Evolutionary conservation across 192 early-diverging fungal species (phyloP).

Genomic region (Chytriomyces hyalinus): DNA sequence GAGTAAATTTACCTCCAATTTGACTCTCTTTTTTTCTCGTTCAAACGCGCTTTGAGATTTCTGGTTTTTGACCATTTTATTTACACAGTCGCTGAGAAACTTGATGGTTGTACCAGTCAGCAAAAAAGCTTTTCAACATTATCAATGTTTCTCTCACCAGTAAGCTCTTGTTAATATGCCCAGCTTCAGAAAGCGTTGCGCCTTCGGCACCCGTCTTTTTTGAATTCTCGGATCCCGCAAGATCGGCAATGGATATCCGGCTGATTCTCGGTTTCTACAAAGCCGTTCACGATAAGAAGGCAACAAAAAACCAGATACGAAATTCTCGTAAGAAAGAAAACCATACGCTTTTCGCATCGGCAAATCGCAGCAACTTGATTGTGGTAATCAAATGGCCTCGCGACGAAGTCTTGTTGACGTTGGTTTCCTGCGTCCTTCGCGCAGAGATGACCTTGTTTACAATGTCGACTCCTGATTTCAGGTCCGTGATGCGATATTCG

Average conservation of each 20-base stretch:
- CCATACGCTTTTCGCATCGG: background rate
- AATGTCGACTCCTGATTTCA: slow-evolving; percentile 13
- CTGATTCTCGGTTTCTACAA: slow-evolving; percentile 18
- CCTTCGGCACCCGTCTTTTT: slow-evolving; percentile 27
- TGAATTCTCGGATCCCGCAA: slow-evolving; percentile 30
- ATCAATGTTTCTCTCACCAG: background rate
- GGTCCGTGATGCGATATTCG: slow-evolving; percentile 6
- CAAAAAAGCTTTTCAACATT: too few relatives aligned
- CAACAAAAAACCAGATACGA: background rate
- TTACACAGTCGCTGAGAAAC: slow-evolving; percentile 25
- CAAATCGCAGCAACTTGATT: slow-evolving; percentile 5
- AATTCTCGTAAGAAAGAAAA: background rate
- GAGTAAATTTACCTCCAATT: background rate
- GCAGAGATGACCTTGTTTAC: background rate
- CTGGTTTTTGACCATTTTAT: slow-evolving; percentile 26
- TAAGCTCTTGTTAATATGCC: slow-evolving; percentile 24
- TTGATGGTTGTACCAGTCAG: too few relatives aligned
- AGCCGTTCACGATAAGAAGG: background rate
- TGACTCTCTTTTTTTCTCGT: background rate
- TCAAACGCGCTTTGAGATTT: slow-evolving; percentile 3
- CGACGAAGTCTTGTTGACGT: slow-evolving; percentile 25
- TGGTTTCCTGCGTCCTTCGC: slow-evolving; percentile 28
- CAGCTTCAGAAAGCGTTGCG: background rate
- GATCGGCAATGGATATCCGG: slow-evolving; percentile 28
- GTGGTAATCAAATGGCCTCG: slow-evolving; percentile 32